Percentiles rank a stretch among this genome's conserved stretches.
Evolutionary conservation across 2,329 filamentous ascomycete genomes (phyloP).

Genomic region (Uncinocarpus reesii): DNA sequence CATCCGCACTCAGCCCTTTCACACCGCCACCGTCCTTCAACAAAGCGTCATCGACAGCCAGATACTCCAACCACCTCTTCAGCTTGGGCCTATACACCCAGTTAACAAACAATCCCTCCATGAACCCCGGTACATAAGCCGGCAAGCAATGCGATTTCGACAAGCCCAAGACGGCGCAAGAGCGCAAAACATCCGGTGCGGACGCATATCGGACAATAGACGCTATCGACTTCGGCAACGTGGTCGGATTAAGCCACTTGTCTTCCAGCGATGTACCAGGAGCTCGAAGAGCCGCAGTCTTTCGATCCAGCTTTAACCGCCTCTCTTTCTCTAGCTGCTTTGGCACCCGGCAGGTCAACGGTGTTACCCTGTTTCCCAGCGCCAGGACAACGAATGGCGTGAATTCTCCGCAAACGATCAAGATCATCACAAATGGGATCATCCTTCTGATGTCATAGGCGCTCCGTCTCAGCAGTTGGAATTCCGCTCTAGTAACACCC

Average conservation of each 20-base stretch:
- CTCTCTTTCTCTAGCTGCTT: conserved; percentile 54
- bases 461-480: conserved; percentile 59
- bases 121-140: conserved; percentile 12
- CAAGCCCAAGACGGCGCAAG: conserved; percentile 29
- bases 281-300: conserved; percentile 21
- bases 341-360: conserved; percentile 73
- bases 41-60: conserved; percentile 61
- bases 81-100: conserved; percentile 47
- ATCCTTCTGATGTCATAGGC: conserved; percentile 65
- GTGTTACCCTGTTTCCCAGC: conserved; percentile 59
- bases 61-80: conserved; percentile 47
- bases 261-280: not conserved
- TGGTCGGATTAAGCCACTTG: conserved; percentile 7
- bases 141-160: conserved; percentile 23
- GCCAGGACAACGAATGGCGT: conserved; percentile 68
- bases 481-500: conserved; percentile 52
- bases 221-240: conserved; percentile 3
- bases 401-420: conserved; percentile 75
- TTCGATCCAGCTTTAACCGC: conserved; percentile 41
- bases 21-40: conserved; percentile 55
- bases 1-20: conserved; percentile 47
- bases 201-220: conserved; percentile 20
- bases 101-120: conserved; percentile 34
- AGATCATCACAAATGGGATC: conserved; percentile 64
- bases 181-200: conserved; percentile 23